phyloP scores from a whole-genome alignment of 805 yeast species.

The Lachancea meyersii region DNA sequence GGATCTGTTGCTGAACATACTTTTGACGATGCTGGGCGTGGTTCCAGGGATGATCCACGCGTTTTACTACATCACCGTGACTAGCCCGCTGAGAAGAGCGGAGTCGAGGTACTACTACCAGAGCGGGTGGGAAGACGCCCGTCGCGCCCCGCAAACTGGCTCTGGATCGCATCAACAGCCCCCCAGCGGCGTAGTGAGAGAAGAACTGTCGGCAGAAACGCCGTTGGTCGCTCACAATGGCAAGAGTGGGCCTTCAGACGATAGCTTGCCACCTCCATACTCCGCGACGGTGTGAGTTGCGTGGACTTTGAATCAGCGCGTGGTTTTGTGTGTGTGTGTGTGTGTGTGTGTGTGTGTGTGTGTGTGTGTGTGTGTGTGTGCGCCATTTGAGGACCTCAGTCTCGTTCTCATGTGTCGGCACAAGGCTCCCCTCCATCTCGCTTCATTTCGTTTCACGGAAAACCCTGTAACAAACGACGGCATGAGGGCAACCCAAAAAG shows the following conservation, averaged over 20 bases:
- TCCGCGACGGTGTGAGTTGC: constrained; percentile 9
- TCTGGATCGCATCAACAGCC: constrained; percentile 1
- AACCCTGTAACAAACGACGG: too few species aligned
- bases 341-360: too few species aligned
- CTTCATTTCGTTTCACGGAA: too few species aligned
- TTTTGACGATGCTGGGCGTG: constrained; percentile 67
- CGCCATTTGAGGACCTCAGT: too few species aligned
- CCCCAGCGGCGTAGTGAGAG: background rate
- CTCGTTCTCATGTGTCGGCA: too few species aligned
- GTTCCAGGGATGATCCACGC: constrained; percentile 72
- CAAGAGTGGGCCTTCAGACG: constrained; percentile 1
- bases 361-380: too few species aligned
- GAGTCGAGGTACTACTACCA: constrained; percentile 24
- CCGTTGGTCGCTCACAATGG: constrained; percentile 2
- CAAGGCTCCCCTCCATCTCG: too few species aligned
- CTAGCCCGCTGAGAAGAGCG: constrained; percentile 27
- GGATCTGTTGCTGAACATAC: constrained; percentile 52
- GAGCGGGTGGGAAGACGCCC: constrained; percentile 31
- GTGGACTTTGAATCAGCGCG: too few species aligned
- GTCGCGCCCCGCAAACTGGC: constrained; percentile 10
- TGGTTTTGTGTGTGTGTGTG: background rate
- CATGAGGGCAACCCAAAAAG: too few species aligned
- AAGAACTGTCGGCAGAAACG: constrained; percentile 5
- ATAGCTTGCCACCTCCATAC: constrained; percentile 17
- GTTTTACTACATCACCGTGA: constrained; percentile 40